phyloP scores from a whole-genome alignment of 2,329 filamentous ascomycete species.

The Ilyonectria sp. region DNA sequence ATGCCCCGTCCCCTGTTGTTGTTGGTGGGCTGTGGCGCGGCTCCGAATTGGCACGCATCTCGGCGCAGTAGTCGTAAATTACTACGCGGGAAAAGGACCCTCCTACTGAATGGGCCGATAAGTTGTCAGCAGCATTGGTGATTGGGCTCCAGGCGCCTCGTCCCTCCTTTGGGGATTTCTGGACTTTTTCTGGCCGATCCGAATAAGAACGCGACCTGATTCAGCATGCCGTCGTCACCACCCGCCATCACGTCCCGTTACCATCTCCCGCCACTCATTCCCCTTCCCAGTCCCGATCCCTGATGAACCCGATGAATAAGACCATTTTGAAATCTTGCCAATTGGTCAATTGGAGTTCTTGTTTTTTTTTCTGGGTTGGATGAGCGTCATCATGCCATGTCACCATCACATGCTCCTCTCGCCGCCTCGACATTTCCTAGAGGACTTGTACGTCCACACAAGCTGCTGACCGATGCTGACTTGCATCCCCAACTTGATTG shows the following conservation, averaged over 20 bases:
- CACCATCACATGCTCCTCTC: slow-evolving; percentile 16
- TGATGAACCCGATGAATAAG: slow-evolving; percentile 49
- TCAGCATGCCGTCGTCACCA: slow-evolving; percentile 19
- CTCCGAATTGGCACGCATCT: slow-evolving; percentile 10
- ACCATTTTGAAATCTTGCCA: slow-evolving; percentile 31
- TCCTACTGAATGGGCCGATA: slow-evolving; percentile 43
- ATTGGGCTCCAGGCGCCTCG: slow-evolving; percentile 28
- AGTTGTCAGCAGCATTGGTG: slow-evolving; percentile 30
- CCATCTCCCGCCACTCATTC: slow-evolving; percentile 28
- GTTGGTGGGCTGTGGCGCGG: slow-evolving; percentile 19
- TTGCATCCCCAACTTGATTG: slow-evolving; percentile 2
- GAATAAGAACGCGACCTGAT: slow-evolving; percentile 46
- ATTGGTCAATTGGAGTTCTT: slow-evolving; percentile 43
- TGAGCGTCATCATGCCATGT: slow-evolving; percentile 13
- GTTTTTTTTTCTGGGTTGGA: slow-evolving; percentile 11
- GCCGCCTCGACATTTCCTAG: background rate
- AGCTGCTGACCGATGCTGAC: slow-evolving; percentile 4
- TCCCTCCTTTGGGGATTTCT: background rate
- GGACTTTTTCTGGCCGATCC: slow-evolving; percentile 27
- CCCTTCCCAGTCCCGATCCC: slow-evolving; percentile 44
- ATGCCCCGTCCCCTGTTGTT: slow-evolving; percentile 5
- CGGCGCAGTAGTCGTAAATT: slow-evolving; percentile 9
- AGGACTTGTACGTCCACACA: background rate
- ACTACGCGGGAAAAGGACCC: slow-evolving; percentile 1
- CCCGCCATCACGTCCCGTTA: slow-evolving; percentile 13